phyloP scores from a whole-genome alignment of 2,329 filamentous ascomycete species.

The Cladosporium sp. region DNA sequence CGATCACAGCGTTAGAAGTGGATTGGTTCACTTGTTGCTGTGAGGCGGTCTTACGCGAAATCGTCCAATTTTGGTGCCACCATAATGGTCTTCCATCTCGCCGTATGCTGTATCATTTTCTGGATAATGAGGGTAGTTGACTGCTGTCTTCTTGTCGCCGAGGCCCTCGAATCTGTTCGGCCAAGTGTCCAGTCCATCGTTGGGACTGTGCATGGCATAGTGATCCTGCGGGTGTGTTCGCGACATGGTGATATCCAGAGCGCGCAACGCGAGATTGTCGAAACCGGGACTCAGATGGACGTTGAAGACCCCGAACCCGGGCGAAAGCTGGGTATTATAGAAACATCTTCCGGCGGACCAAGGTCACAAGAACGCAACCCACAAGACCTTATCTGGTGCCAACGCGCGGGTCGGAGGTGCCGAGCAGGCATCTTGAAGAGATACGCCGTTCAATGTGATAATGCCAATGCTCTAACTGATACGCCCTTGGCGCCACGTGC shows the following conservation, averaged over 20 bases:
- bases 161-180: neutral
- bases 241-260: neutral
- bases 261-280: neutral
- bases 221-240: neutral
- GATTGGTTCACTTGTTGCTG: neutral
- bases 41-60: neutral
- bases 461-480: conserved; percentile 3
- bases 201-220: neutral
- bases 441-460: neutral
- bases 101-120: conserved; percentile 1
- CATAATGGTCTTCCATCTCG: conserved; percentile 7
- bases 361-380: neutral
- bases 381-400: conserved; percentile 3
- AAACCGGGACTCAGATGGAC: neutral
- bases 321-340: neutral
- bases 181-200: neutral
- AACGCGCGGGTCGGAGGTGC: neutral
- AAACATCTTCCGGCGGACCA: neutral
- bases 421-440: neutral
- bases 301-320: neutral
- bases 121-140: neutral
- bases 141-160: neutral
- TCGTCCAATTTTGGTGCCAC: conserved; percentile 4
- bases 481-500: conserved; percentile 7
- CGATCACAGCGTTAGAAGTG: neutral